Percentiles rank a stretch among this genome's conserved stretches.
These are phyloP conservation scores for Boletus sensibilis DNA, from an alignment of 768 basidiomycete genomes.

Conservation along the genomic window DNA sequence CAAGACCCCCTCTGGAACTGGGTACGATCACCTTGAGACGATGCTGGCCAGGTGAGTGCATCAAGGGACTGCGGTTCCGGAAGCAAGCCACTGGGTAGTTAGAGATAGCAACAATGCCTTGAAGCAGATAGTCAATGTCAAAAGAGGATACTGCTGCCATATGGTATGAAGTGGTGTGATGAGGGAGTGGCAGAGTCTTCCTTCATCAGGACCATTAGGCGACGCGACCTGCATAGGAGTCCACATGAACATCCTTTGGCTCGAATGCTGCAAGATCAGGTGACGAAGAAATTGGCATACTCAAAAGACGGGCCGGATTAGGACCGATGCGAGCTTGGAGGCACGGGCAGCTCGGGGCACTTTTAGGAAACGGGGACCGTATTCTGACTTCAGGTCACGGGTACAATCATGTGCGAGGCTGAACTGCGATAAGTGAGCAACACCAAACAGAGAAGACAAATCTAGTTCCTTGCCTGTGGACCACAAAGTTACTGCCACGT, in stretches of 20 bases:
- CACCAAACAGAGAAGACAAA: not conserved
- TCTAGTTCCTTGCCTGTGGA: not conserved
- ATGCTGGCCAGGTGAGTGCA: not conserved
- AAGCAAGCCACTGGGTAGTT: not conserved
- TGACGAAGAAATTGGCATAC: not conserved
- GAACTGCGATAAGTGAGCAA: not conserved
- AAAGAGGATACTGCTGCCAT: not conserved
- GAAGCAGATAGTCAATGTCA: not conserved
- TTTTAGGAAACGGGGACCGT: not conserved
- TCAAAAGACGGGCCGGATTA: not conserved
- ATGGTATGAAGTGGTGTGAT: slow-evolving; percentile 1
- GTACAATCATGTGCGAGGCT: not conserved
- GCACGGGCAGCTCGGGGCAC: not conserved
- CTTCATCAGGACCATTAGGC: not conserved
- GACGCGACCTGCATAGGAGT: not conserved
- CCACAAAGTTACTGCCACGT: not conserved
- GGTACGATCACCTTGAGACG: not conserved
- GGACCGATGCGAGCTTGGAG: not conserved
- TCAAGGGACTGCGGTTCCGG: slow-evolving; percentile 3
- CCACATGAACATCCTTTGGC: not conserved
- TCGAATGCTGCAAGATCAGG: not conserved
- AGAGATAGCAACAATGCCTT: not conserved
- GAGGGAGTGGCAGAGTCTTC: not conserved
- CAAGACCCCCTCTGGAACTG: not conserved
- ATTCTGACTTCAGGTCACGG: slow-evolving; percentile 4